phyloP scores from a whole-genome alignment of 2,329 filamentous ascomycete genomes.

The Cladosporium sp. region DNA sequence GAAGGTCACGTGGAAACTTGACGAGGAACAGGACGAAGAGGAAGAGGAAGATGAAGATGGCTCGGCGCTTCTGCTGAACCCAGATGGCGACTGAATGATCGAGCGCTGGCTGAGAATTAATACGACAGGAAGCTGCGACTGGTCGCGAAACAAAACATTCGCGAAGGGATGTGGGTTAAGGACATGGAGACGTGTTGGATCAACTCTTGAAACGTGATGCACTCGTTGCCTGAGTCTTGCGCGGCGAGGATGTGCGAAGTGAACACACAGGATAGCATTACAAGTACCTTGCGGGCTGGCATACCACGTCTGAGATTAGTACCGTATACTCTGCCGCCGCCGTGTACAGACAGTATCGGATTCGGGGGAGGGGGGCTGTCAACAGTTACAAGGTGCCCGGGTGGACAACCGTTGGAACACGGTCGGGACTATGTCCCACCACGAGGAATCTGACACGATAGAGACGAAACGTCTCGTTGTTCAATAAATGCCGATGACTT shows the following conservation, averaged over 20 bases:
- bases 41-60: conserved; percentile 1
- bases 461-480: background rate
- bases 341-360: background rate
- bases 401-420: background rate
- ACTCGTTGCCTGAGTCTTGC: background rate
- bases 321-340: background rate
- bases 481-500: background rate
- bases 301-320: background rate
- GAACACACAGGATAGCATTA: background rate
- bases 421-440: background rate
- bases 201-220: background rate
- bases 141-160: no score
- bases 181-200: background rate
- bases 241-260: background rate
- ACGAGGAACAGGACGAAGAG: background rate
- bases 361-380: no score
- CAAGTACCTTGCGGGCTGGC: background rate
- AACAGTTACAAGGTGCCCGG: background rate
- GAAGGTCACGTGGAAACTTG: background rate
- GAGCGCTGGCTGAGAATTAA: background rate
- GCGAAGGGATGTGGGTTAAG: background rate
- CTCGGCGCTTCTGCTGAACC: conserved; percentile 6
- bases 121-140: background rate
- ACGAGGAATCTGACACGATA: background rate
- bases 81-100: conserved; percentile 11